These are phyloP conservation scores for Carex arenaria DNA, from an alignment of 202 grass and related monocot species.

Conservation along the genomic window DNA sequence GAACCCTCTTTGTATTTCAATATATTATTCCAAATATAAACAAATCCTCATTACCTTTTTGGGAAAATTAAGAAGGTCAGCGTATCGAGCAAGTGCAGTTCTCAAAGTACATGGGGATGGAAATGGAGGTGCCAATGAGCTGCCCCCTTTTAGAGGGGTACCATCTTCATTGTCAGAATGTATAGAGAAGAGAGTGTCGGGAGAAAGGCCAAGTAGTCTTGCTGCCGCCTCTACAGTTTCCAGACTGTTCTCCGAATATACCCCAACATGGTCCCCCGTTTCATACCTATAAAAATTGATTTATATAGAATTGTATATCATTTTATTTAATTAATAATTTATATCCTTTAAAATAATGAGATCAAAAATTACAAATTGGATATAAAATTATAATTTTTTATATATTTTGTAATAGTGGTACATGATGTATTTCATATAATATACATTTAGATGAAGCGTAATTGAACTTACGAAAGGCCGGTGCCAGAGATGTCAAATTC, in stretches of 20 bases:
- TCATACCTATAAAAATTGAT: constrained; percentile 45
- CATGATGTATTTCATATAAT: too few relatives aligned
- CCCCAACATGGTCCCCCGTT: constrained; percentile 89
- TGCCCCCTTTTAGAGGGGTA: constrained; percentile 41
- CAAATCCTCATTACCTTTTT: constrained; percentile 47
- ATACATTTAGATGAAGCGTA: background rate
- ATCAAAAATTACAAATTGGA: too few relatives aligned
- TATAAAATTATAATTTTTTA: too few relatives aligned
- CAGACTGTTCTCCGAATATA: constrained; percentile 67
- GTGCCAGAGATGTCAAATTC: constrained; percentile 88
- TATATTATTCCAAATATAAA: too few relatives aligned
- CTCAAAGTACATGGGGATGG: constrained; percentile 69
- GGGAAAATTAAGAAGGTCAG: constrained; percentile 77
- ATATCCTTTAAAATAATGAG: too few relatives aligned
- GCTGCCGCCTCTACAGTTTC: constrained; percentile 67
- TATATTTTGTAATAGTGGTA: too few relatives aligned
- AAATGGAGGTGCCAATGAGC: constrained; percentile 79
- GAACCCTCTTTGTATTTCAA: too few relatives aligned
- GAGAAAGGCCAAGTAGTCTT: constrained; percentile 53
- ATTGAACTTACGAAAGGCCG: constrained; percentile 61
- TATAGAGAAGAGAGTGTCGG: constrained; percentile 69
- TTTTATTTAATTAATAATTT: too few relatives aligned
- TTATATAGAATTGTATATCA: too few relatives aligned
- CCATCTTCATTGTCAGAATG: constrained; percentile 75
- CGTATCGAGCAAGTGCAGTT: constrained; percentile 68